These are phyloP conservation scores for Hypoxylon sp. DNA, from an alignment of 2,329 filamentous ascomycete genomes.

Conservation along the genomic window DNA sequence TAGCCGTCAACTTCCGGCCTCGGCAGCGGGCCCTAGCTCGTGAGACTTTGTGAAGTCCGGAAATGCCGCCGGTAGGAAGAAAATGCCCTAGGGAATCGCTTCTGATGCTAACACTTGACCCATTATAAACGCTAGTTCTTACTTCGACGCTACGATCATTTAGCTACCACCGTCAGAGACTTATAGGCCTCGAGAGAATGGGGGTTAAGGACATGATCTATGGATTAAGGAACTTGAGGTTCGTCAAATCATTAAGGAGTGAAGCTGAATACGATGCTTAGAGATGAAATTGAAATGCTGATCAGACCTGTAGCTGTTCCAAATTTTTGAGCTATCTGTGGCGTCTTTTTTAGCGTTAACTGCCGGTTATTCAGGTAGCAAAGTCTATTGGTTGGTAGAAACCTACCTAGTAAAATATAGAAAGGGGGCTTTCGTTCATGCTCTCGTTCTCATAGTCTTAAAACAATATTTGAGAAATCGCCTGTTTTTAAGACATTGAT, in stretches of 20 bases:
- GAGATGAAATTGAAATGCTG: not conserved
- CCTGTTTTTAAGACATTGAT: not conserved
- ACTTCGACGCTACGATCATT: not conserved
- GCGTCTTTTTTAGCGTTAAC: not conserved
- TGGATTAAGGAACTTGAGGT: too few relatives aligned
- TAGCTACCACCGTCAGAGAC: not conserved
- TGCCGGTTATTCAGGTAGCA: not conserved
- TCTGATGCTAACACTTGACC: not conserved
- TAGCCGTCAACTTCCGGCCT: constrained; percentile 5
- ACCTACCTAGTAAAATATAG: not conserved
- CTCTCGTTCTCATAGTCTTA: not conserved
- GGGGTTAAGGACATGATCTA: not conserved
- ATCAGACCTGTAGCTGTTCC: not conserved
- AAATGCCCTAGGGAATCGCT: not conserved
- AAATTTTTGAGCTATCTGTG: not conserved
- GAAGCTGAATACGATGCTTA: not conserved
- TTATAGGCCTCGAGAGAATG: not conserved
- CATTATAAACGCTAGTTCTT: not conserved
- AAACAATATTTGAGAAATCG: not conserved
- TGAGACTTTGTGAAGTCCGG: constrained; percentile 12
- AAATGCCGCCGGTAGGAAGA: not conserved
- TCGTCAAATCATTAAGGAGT: not conserved
- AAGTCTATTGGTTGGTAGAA: not conserved
- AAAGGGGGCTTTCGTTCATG: not conserved
- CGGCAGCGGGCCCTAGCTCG: constrained; percentile 9